Conservation (phyloP, 352 stramenopile genomes). For the Globisporangium apiculatum region DNA sequence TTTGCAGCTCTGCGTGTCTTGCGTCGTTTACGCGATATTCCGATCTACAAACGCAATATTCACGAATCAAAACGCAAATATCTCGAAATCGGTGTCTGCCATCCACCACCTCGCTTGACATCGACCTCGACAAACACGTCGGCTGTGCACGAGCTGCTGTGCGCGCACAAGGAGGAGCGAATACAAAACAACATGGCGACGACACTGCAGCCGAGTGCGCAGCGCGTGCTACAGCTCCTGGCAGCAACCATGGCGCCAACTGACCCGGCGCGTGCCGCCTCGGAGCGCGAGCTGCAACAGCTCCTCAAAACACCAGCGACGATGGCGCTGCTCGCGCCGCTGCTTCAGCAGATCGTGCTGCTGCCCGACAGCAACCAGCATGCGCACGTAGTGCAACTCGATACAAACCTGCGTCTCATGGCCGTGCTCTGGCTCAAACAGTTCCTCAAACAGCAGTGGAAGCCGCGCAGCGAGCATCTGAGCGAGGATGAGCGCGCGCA, state of each 20-base stretch:
- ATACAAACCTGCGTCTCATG: slow-evolving; percentile 52
- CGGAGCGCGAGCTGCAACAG: slow-evolving; percentile 50
- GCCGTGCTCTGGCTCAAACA: slow-evolving; percentile 79
- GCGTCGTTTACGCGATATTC: too few relatives aligned
- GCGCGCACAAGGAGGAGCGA: too few relatives aligned
- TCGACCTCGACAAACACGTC: too few relatives aligned
- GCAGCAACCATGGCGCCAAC: slow-evolving; percentile 30
- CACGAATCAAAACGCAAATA: too few relatives aligned
- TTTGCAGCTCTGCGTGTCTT: too few relatives aligned
- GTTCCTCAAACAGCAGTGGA: slow-evolving; percentile 47
- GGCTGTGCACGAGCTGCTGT: too few relatives aligned
- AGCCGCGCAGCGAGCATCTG: slow-evolving; percentile 17
- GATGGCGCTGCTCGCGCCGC: background rate
- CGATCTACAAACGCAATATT: too few relatives aligned
- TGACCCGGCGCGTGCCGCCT: slow-evolving; percentile 30
- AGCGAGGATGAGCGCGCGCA: slow-evolving; percentile 38
- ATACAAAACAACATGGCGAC: background rate
- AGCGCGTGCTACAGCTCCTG: slow-evolving; percentile 44
- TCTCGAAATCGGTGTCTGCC: too few relatives aligned
- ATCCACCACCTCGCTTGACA: too few relatives aligned
- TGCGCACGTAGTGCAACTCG: slow-evolving; percentile 18
- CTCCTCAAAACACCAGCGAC: slow-evolving; percentile 31
- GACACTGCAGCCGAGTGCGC: slow-evolving; percentile 10
- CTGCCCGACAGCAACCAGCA: slow-evolving; percentile 27
- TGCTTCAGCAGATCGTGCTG: slow-evolving; percentile 37